Conservation (phyloP, 192 early-diverging fungal species). For the Mortierella claussenii region DNA sequence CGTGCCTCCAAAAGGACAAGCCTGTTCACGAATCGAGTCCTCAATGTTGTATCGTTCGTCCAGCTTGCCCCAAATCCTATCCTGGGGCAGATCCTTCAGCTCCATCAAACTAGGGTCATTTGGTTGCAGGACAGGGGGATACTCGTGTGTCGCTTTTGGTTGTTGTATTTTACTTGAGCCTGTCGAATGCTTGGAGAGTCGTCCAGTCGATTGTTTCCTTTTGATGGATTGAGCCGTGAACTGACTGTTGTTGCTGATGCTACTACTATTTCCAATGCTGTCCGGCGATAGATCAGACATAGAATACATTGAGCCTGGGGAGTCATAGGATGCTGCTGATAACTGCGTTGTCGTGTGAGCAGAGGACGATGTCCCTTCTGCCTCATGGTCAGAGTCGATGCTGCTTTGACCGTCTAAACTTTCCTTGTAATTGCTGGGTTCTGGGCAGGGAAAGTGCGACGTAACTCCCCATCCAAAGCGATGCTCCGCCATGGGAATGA, state of each 20-base stretch:
- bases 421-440: background rate
- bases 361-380: constrained; percentile 4
- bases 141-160: constrained; percentile 14
- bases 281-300: background rate
- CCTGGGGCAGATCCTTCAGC: constrained; percentile 8
- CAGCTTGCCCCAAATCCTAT: constrained; percentile 27
- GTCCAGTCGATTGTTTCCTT: constrained; percentile 30
- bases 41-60: constrained; percentile 26
- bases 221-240: constrained; percentile 9
- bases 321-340: constrained; percentile 20
- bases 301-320: constrained; percentile 8
- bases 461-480: constrained; percentile 46
- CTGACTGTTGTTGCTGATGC: background rate
- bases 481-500: constrained; percentile 34
- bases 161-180: constrained; percentile 11
- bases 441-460: constrained; percentile 14
- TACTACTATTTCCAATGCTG: background rate
- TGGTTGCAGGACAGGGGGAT: constrained; percentile 14
- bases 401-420: background rate
- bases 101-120: background rate
- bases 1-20: constrained; percentile 24
- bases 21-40: constrained; percentile 30
- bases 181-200: constrained; percentile 24
- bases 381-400: background rate
- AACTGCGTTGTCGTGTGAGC: background rate